Evolutionary conservation across 495 filamentous ascomycete species (phyloP).

Genomic region (Neurospora tetraspora): DNA sequence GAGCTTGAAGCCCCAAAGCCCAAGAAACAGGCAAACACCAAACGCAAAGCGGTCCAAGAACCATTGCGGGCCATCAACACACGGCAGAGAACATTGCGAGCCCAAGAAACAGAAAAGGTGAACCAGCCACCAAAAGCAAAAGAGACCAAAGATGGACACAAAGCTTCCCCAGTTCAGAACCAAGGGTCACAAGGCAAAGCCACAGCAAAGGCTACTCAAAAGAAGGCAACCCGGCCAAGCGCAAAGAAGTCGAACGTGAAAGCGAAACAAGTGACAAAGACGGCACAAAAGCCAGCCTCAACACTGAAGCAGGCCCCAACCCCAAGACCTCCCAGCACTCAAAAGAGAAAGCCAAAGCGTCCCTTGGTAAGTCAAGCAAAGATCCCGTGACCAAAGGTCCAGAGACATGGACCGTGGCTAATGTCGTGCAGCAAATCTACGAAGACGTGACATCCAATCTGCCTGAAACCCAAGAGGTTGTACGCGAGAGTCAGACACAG

Average conservation of each 20-base stretch:
- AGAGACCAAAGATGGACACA: background rate
- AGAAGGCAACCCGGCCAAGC: background rate
- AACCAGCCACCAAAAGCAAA: background rate
- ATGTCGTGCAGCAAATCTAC: constrained; percentile 12
- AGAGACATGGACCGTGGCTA: background rate
- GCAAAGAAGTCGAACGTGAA: background rate
- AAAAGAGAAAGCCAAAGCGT: constrained; percentile 12
- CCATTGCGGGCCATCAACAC: background rate
- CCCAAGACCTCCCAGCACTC: background rate
- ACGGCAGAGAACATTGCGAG: background rate
- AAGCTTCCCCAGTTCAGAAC: background rate
- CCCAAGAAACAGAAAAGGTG: background rate
- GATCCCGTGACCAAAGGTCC: background rate
- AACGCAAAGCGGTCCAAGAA: background rate
- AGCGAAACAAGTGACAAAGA: background rate
- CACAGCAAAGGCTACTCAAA: background rate
- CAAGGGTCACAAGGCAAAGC: background rate
- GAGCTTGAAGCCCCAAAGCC: background rate
- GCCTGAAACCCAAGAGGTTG: constrained; percentile 10
- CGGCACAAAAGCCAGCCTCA: background rate
- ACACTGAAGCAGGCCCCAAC: background rate
- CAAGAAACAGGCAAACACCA: background rate
- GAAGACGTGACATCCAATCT: constrained; percentile 8
- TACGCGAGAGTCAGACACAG: constrained; percentile 9
- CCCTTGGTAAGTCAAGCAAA: constrained; percentile 9